Base-by-base conservation (phyloP, 805 yeast species). In the Wickerhamiella shivajii region DNA sequence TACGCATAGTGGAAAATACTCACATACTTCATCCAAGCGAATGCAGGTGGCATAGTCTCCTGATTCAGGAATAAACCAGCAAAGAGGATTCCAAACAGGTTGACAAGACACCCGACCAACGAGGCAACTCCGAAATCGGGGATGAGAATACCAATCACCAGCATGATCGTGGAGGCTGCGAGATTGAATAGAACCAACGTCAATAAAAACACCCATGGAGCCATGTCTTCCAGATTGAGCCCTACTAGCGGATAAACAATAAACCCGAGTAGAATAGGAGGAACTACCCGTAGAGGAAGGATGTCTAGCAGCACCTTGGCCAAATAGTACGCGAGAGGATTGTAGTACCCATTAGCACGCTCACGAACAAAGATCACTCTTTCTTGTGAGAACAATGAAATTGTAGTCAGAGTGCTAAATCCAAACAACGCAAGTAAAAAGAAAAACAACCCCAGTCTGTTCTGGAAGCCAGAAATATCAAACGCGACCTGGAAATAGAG, bases 381-480 rank as follows among this genome's bases (percentile, higher is more conserved):
- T 52, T 90, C 98, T 34, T 71, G 66, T 0, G 93, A 74, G 54
- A 90, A 90, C 3, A 94, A 71, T 44, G 84, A 87, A 34, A 90
- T 61, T 0, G 96, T 92, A 0, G 97, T 87, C 47, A 90, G 65
- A 0, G 97, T 77, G 1, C 93, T 77, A 54, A 90, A 90, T 0
- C 98, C 98, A 61, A 90, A 85, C 47, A 85, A 69, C 3, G 97
- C 81, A 40, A 90, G 63, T 33, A 85, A 57, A 55, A 90, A 90
- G 62, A 90, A 87, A 56, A 90, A 90, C 39, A 90, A 61, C 0
- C 98, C 98, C 43, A 90, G 64, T 46, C 98, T 67, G 56, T 90
- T 90, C 55, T 90, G 98, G 63, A 90, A 90, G 0, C 98, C 98
- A 47, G 93, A 74, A 36, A 90, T 87, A 52, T 87, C 95, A 50